Evolutionary conservation across 495 filamentous ascomycete genomes (phyloP), one percentile per base, ranked within the genome.

Genomic region (Penicillium antarcticum): DNA sequence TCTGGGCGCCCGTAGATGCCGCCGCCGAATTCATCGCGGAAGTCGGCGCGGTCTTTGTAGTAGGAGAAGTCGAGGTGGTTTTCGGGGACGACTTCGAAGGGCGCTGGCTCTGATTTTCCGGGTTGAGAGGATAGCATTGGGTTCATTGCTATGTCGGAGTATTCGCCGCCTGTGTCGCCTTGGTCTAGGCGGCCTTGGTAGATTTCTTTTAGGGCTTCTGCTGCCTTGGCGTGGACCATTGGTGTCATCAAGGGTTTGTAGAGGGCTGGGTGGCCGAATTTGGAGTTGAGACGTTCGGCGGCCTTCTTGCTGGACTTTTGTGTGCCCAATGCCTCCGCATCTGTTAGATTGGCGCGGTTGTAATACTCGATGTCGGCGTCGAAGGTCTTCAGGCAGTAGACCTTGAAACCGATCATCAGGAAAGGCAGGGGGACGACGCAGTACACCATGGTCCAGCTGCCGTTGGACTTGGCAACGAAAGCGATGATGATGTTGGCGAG

Each of bases 151-250:
- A 89, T 84, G 58, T 88, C 87, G 11, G 85, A 89, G 67, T 87
- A 89, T 17, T 84, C 80, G 56, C 83, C 85, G 37, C 76, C 68
- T 29, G 72, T 67, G 41, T 87, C 87, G 52, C 76, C 78, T 39
- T 80, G 62, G 36, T 78, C 77, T n/a, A 95, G 73, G 7, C 91
- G 84, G 12, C 91, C 94, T 11, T 81, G 80, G 57, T 96, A 96
- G 54, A 97, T 76, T 37, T 85, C 79, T 32, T 84, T 84, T 31
- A 98, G 79, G 32, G 89, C 78, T 43, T 91, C 88, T 51, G 91
- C 85, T 14, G 91, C 89, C 65, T 87, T 92, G 35, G 88, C 89
- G 55, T 94, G 87, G 10, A 98, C 92, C 94, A 98, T 98, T 0
- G 94, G 94, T 0, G 89, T 95, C 56, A 92, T 88, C 42, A 98